These are phyloP conservation scores for Alternaria viburni DNA, from an alignment of 2,329 filamentous ascomycete species.

Conservation along the genomic window DNA sequence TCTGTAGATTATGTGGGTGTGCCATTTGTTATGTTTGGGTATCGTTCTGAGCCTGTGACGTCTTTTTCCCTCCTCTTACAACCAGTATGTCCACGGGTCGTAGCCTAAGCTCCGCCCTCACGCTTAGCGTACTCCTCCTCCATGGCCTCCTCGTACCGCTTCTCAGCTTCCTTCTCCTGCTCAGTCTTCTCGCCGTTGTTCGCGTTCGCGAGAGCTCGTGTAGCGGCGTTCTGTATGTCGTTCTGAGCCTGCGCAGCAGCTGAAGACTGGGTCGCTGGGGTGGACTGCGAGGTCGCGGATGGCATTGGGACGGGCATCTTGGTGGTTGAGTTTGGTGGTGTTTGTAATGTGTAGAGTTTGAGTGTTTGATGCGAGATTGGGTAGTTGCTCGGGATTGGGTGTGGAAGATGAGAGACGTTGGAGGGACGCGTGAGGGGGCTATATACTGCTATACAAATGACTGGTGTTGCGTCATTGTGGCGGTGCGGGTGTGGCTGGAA, in stretches of 20 bases:
- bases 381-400: not conserved
- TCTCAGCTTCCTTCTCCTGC: conserved; percentile 42
- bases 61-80: not conserved
- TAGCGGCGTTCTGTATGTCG: conserved; percentile 26
- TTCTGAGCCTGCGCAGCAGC: conserved; percentile 34
- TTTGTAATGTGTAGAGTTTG: not conserved
- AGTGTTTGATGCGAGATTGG: not conserved
- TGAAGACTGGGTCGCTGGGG: conserved; percentile 19
- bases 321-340: not conserved
- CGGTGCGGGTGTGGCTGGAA: conserved; percentile 36
- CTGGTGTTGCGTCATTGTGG: conserved; percentile 34
- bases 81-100: not conserved
- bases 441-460: not conserved
- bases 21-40: not conserved
- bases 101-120: conserved; percentile 44
- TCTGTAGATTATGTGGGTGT: not conserved
- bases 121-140: conserved; percentile 51
- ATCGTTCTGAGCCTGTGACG: not conserved
- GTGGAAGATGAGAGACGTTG: not conserved
- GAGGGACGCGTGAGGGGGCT: not conserved
- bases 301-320: conserved; percentile 39
- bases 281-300: conserved; percentile 22
- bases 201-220: conserved; percentile 37
- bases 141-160: conserved; percentile 46
- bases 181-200: conserved; percentile 35